Evolutionary conservation across 2,329 filamentous ascomycete species (phyloP).

Genomic region (Metarhizium anisopliae): DNA sequence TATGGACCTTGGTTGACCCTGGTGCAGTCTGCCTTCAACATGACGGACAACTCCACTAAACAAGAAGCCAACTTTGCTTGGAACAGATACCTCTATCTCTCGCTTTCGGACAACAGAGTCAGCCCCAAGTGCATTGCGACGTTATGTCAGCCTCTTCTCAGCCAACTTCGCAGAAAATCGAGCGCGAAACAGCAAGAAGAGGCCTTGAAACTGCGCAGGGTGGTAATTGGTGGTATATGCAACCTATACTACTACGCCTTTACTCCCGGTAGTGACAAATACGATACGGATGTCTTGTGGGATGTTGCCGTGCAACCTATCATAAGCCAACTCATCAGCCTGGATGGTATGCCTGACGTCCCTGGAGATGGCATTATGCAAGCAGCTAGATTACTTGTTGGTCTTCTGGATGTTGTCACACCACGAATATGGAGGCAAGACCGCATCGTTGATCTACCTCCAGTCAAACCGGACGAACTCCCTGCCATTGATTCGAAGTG

Average conservation of each 20-base stretch:
- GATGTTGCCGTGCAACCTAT: conserved; percentile 61
- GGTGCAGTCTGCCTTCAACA: conserved; percentile 78
- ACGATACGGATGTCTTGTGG: conserved; percentile 72
- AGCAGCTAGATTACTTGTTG: conserved; percentile 60
- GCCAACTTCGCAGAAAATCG: conserved; percentile 58
- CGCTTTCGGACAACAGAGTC: conserved; percentile 56
- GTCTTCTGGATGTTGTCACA: conserved; percentile 54
- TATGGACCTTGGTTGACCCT: conserved; percentile 68
- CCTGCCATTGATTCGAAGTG: conserved; percentile 78
- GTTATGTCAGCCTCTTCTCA: conserved; percentile 58
- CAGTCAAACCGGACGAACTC: conserved; percentile 64
- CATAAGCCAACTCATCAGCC: conserved; percentile 44
- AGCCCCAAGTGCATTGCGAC: conserved; percentile 23
- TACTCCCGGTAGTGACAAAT: conserved; percentile 55
- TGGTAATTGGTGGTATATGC: conserved; percentile 61
- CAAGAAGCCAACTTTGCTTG: conserved; percentile 76
- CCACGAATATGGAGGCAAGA: conserved; percentile 64
- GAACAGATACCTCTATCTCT: conserved; percentile 72
- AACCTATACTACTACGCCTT: conserved; percentile 78
- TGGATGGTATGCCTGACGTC: conserved; percentile 24
- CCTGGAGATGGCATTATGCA: conserved; percentile 45
- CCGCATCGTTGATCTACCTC: conserved; percentile 51
- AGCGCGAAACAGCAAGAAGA: conserved; percentile 48
- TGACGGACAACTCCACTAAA: conserved; percentile 59
- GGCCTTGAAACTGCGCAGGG: conserved; percentile 36